A percentile compares a stretch with the other conserved stretches of the same genome.
Conservation (phyloP, 768 basidiomycete species). For the Tephrocybe sp. region DNA sequence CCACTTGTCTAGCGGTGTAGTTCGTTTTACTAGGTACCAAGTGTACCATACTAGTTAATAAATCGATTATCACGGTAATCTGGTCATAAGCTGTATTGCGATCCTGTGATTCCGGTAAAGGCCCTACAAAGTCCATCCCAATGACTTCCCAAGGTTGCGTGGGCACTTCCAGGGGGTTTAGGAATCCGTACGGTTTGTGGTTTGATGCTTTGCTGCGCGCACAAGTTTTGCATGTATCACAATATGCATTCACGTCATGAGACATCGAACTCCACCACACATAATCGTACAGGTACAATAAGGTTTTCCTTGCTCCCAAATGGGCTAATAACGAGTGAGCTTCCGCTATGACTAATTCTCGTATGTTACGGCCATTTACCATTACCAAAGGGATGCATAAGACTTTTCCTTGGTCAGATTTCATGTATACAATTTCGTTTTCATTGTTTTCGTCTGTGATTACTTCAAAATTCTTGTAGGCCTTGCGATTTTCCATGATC, state of each 20-base stretch:
- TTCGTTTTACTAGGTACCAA: no score
- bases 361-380: slow-evolving; percentile 5
- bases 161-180: no score
- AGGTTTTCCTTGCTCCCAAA: slow-evolving; percentile 27
- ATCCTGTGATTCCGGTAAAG: slow-evolving; percentile 15
- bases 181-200: slow-evolving; percentile 17
- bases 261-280: slow-evolving; percentile 34
- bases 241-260: slow-evolving; percentile 6
- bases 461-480: slow-evolving; percentile 1
- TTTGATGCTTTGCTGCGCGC: slow-evolving; percentile 11
- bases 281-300: slow-evolving; percentile 23
- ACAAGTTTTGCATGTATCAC: slow-evolving; percentile 22
- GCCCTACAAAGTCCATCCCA: slow-evolving; percentile 12
- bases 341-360: slow-evolving; percentile 25
- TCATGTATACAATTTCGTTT: background rate
- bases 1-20: no score
- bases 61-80: slow-evolving; percentile 19
- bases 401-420: background rate
- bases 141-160: slow-evolving; percentile 12
- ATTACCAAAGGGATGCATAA: slow-evolving; percentile 14
- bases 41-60: no score
- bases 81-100: slow-evolving; percentile 20
- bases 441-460: no score
- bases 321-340: slow-evolving; percentile 16
- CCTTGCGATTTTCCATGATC: background rate